Evolutionary conservation across 139 green algal genomes (phyloP).

Genomic region (Chlorella sp.): DNA sequence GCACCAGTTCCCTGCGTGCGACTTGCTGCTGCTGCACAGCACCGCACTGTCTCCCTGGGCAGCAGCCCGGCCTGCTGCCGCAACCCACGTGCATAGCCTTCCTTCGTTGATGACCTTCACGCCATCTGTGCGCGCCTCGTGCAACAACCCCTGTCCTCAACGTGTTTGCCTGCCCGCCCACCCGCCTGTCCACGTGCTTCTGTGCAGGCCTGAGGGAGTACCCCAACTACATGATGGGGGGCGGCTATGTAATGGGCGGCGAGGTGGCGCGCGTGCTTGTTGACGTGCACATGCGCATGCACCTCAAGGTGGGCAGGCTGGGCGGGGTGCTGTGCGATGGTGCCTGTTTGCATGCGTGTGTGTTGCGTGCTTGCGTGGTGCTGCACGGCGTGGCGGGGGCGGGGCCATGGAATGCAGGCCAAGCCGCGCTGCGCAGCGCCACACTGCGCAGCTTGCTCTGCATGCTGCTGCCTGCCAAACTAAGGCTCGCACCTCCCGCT

Average conservation of each 20-base stretch:
- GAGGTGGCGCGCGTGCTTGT: conserved; percentile 51
- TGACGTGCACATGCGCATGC: conserved; percentile 47
- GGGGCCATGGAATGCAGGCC: too few species aligned
- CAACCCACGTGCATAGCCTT: too few species aligned
- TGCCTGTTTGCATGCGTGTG: not conserved
- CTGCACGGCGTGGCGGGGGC: not conserved
- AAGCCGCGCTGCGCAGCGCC: too few species aligned
- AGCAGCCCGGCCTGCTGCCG: not conserved
- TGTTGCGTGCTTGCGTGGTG: not conserved
- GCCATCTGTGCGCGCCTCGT: not conserved
- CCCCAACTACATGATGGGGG: conserved; percentile 65
- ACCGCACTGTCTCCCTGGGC: not conserved
- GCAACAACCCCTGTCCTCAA: not conserved
- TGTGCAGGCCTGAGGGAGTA: conserved; percentile 51
- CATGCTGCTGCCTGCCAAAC: not conserved
- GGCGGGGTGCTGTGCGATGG: not conserved
- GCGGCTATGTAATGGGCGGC: conserved; percentile 57
- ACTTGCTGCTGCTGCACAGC: not conserved
- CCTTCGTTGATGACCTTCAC: not conserved
- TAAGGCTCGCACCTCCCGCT: not conserved
- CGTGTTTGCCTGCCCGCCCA: not conserved
- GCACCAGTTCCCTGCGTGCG: not conserved
- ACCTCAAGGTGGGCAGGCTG: conserved; percentile 45
- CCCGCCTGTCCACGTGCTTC: too few species aligned
- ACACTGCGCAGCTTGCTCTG: not conserved